A percentile compares a stretch with the other conserved stretches of the same genome.
phyloP scores from a whole-genome alignment of 176 grass and related monocot genomes.

The Bonia amplexicaulis region DNA sequence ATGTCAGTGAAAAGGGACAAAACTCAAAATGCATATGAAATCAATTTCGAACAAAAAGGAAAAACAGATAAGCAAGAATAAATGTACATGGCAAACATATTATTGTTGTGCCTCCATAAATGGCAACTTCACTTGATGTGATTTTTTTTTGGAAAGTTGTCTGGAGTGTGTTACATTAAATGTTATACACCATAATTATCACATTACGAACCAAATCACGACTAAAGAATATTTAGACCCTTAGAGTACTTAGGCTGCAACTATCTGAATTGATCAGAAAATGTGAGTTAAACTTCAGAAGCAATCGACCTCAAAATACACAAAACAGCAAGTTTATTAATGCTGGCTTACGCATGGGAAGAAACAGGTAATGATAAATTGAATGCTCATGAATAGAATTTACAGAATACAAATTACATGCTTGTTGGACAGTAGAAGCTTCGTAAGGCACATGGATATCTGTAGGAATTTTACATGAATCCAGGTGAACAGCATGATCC shows the following conservation, averaged over 20 bases:
- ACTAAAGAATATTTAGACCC: background rate
- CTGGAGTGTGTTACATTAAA: background rate
- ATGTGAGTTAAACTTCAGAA: background rate
- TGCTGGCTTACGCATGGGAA: background rate
- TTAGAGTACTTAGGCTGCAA: background rate
- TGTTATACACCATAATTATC: background rate
- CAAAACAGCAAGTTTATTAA: background rate
- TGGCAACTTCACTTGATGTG: background rate
- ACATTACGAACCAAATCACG: background rate
- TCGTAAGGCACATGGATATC: background rate
- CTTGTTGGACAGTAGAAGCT: background rate
- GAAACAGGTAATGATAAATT: background rate
- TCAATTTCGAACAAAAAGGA: background rate
- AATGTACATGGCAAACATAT: background rate
- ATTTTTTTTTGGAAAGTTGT: background rate
- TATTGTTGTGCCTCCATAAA: slow-evolving; percentile 16
- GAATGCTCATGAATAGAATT: background rate
- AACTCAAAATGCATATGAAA: background rate
- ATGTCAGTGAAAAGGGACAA: slow-evolving; percentile 28
- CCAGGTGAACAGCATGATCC: slow-evolving; percentile 73
- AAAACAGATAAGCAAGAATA: background rate
- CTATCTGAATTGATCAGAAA: background rate
- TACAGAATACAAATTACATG: background rate
- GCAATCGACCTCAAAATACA: background rate
- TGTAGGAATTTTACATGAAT: slow-evolving; percentile 27